A percentile compares a stretch with the other conserved stretches of the same genome.
These are phyloP conservation scores for Tanacetum coccineum DNA, from an alignment of 129 eudicot species.

Conservation along the genomic window DNA sequence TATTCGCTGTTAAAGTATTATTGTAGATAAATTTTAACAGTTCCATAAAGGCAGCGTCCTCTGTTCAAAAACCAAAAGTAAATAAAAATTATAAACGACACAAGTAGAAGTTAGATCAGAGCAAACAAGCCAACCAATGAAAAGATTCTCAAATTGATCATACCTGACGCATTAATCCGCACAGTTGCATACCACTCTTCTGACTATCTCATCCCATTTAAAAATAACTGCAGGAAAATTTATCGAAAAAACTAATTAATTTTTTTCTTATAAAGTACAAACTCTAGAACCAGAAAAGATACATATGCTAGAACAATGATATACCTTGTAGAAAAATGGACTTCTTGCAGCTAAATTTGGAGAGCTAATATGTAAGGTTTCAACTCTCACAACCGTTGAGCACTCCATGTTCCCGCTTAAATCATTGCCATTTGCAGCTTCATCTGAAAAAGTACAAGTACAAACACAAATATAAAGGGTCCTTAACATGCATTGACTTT, in stretches of 20 bases:
- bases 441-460: conserved; percentile 30
- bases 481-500: too few species aligned
- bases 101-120: too few species aligned
- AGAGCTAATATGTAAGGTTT: conserved; percentile 71
- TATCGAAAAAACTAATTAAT: neutral
- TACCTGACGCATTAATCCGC: conserved; percentile 74
- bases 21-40: conserved; percentile 79
- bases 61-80: conserved; percentile 42
- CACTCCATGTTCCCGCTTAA: conserved; percentile 44
- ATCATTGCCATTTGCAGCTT: conserved; percentile 34
- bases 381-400: conserved; percentile 38
- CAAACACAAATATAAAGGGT: neutral
- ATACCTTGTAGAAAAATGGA: conserved; percentile 78
- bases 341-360: conserved; percentile 85
- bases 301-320: conserved; percentile 9
- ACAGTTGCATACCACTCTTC: conserved; percentile 60
- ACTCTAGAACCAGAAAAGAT: conserved; percentile 4
- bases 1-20: too few species aligned
- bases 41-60: conserved; percentile 89
- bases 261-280: neutral
- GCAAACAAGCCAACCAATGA: too few species aligned
- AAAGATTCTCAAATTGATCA: neutral
- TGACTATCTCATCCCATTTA: conserved; percentile 73
- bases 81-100: neutral
- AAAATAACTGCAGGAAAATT: conserved; percentile 53